These are phyloP conservation scores for Cryptococcus sp. DNA, from an alignment of 1,284 basidiomycete genomes.

Conservation along the genomic window DNA sequence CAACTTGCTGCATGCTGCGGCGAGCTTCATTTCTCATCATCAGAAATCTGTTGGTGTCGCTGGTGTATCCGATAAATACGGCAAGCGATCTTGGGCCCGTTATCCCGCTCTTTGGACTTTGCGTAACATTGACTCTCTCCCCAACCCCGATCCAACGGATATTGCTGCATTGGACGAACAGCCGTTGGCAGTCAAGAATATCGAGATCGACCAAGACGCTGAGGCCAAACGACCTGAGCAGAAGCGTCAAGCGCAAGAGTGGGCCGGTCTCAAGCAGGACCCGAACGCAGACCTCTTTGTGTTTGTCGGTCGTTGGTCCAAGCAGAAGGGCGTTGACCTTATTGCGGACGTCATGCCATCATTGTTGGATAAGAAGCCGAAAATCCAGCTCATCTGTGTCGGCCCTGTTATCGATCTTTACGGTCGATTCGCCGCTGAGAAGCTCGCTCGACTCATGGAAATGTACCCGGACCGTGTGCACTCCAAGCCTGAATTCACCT, in stretches of 20 bases:
- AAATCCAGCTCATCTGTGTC: conserved; percentile 82
- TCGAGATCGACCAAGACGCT: conserved; percentile 75
- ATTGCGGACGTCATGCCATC: conserved; percentile 91
- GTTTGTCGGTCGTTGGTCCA: conserved; percentile 94
- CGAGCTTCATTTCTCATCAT: conserved; percentile 85
- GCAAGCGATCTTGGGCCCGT: conserved; percentile 90
- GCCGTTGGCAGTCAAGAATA: conserved; percentile 68
- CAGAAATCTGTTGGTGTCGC: conserved; percentile 90
- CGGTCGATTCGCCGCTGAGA: conserved; percentile 89
- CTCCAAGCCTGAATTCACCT: conserved; percentile 92
- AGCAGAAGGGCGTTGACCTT: conserved; percentile 92
- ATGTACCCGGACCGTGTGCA: conserved; percentile 88
- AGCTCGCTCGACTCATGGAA: conserved; percentile 86
- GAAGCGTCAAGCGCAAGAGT: conserved; percentile 89
- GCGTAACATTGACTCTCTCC: conserved; percentile 89
- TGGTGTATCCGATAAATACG: conserved; percentile 91
- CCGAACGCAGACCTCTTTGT: conserved; percentile 85
- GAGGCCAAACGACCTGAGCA: conserved; percentile 82
- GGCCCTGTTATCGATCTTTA: conserved; percentile 93
- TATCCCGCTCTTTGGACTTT: conserved; percentile 93
- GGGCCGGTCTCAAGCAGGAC: conserved; percentile 88
- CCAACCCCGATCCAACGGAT: conserved; percentile 87
- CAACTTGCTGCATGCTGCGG: conserved; percentile 87
- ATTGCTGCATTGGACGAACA: conserved; percentile 85
- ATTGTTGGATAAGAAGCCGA: conserved; percentile 79